Evolutionary conservation across 2,329 filamentous ascomycete species (phyloP), one percentile per base, ranked within the genome.

Genomic region (Penicillium psychrosexuale): DNA sequence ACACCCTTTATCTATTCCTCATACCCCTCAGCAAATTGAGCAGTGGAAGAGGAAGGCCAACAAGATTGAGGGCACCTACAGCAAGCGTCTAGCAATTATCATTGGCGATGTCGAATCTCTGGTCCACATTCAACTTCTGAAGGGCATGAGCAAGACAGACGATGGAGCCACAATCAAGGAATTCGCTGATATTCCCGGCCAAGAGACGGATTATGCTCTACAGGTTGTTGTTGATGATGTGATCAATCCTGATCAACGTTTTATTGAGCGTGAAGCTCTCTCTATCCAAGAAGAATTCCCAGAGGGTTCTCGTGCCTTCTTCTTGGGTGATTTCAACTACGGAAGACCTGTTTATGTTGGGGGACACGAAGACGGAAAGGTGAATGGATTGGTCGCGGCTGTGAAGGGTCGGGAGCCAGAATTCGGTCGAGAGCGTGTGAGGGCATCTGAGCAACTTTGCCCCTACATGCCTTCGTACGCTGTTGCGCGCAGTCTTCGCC

Each of bases 251-350:
- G 94, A 99, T 69, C 86, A 91, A 70, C 89, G 94, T 24, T 99
- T 99, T 75, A 83, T 97, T 50, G 94, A 99, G 75, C 88, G 86
- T 66, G 87, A 82, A 12, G 92, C 94, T n/a, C 69, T 96, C 5
- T 89, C 93, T 1, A 87, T 99, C 33, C 88, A 92, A 63, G 87
- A 97, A 71, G 94, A 99, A 67, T 97, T 97, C 60, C 92, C 94
- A 0, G 75, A 86, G 52, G 87, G 86, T 37, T 89, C 90, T 1
- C 84, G 87, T 53, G 91, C 89, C 0, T 99, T 99, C 77, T 97
- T 96, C 79, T 78, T 99, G 2, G 94, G 94, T 44, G 92, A 97
- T 36, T 95, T 88, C 75, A 90, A 91, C 50, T 97, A 96, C 66
- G 94, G 94, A 15, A 85, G 92, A 36, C 93, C 94, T 3, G 77